Base-by-base conservation (phyloP, 768 basidiomycete genomes). In the Termitomyces sp. region DNA sequence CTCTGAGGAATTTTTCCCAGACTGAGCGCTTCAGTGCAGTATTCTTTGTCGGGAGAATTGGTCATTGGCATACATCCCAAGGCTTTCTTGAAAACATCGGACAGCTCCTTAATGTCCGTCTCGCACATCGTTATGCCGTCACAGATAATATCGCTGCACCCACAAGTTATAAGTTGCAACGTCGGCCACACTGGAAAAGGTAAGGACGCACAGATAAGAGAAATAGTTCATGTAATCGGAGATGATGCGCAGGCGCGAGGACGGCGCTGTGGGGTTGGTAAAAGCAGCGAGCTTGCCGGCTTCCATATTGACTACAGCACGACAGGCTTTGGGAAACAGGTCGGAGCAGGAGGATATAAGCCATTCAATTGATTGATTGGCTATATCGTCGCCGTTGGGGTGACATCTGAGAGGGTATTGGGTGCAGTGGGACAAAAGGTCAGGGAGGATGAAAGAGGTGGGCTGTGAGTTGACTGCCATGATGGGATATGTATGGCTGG, bases 91-190 rank as follows among this genome's bases (percentile, higher is more conserved):
- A 90, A 84, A 30, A 82, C 77, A 63, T 84, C 73, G 28, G 84
- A 78, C 55, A 87, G 73, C 21, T 75, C 11, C 21, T 43, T 12
- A 4, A 43, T 72, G 59, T 78, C 75, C 8, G 84, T 83, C 49
- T 84, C 80, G 31, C 77, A 73, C 53, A 80, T 78, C 74, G 84
- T 81, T 84, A 88, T 87, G 50, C 85, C 86, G 65, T 91, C 88
- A 64, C 85, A 87, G 66, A 91, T 79, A 66, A 91, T 84, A 66
- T 91, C 89, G 35, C 78, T 78, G 15, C 17, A 41, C 15, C 14
- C 50, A 7, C 12, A 26, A 51, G 60, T 38, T 38, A 15, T 4
- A 38, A 51, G 61, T 38, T 38, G 15, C n/a, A 63, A 47, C 11
- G 11, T 43, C 58, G 44, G 54, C 38, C 46, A 19, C 48, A 54